A percentile compares a stretch with the other conserved stretches of the same genome.
Conservation (phyloP, 2,329 filamentous ascomycete species). For the Apiospora arundinis region DNA sequence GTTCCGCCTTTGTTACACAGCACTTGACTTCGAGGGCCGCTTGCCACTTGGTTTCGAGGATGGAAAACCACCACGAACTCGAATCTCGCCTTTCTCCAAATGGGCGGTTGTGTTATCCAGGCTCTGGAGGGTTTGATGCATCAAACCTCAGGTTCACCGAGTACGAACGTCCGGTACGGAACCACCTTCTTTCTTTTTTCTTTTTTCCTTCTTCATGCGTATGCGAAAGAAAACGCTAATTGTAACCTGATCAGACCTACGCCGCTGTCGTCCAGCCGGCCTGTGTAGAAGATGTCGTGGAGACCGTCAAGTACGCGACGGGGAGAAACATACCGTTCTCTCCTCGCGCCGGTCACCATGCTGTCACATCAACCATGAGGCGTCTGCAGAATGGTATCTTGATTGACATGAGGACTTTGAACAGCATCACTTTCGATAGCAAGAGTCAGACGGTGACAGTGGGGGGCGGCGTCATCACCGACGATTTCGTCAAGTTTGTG, state of each 20-base stretch:
- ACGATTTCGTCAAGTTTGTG: slow-evolving; percentile 6
- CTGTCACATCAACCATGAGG: slow-evolving; percentile 6
- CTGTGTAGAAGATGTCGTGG: neutral
- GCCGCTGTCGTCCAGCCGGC: neutral
- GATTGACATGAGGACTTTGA: slow-evolving; percentile 3
- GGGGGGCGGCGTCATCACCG: slow-evolving; percentile 1
- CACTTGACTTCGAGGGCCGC: neutral
- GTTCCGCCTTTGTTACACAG: neutral
- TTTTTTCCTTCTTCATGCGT: neutral
- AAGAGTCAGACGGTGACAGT: neutral
- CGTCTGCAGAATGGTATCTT: slow-evolving; percentile 3
- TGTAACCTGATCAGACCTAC: neutral
- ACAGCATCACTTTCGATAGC: neutral
- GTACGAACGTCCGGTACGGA: slow-evolving; percentile 14
- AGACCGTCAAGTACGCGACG: neutral
- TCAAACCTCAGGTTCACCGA: slow-evolving; percentile 6
- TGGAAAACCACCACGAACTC: neutral
- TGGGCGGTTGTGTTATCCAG: neutral
- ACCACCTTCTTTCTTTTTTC: neutral
- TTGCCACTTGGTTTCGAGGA: neutral
- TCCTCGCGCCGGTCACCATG: slow-evolving; percentile 2
- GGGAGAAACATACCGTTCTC: neutral
- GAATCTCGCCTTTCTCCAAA: neutral
- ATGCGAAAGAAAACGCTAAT: neutral
- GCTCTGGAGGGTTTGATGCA: neutral